Percentiles rank a stretch among this genome's conserved stretches.
phyloP scores from a whole-genome alignment of 495 filamentous ascomycete species.

The Massariosphaeria phaeospora region DNA sequence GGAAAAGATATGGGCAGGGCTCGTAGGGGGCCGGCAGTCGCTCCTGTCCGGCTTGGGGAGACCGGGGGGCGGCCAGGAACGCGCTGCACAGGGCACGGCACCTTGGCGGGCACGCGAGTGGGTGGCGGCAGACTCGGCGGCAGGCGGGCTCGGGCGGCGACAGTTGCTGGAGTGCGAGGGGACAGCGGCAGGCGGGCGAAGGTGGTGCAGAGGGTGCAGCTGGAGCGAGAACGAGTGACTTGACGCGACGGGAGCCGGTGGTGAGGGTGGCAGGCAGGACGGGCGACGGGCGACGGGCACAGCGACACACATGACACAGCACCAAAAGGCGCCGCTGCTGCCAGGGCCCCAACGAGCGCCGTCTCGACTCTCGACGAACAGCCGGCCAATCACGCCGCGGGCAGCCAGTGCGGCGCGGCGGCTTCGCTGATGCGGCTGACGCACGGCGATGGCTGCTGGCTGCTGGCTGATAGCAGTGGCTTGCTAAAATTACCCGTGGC shows the following conservation, averaged over 20 bases:
- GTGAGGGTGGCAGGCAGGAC: slow-evolving; percentile 4
- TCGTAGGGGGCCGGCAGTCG: slow-evolving; percentile 1
- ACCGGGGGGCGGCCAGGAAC: slow-evolving; percentile 14
- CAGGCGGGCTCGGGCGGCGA: not conserved
- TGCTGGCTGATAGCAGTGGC: too few relatives aligned
- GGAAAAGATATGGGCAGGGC: slow-evolving; percentile 1
- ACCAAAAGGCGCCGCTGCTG: slow-evolving; percentile 13
- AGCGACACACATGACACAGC: not conserved
- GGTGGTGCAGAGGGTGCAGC: too few relatives aligned
- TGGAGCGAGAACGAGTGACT: too few relatives aligned
- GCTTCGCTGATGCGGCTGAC: slow-evolving; percentile 1
- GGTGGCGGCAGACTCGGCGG: not conserved
- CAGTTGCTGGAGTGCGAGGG: not conserved
- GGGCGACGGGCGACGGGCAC: not conserved
- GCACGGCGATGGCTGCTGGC: not conserved
- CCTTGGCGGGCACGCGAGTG: slow-evolving; percentile 1
- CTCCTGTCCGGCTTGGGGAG: slow-evolving; percentile 17
- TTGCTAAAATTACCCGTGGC: slow-evolving; percentile 21
- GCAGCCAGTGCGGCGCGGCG: not conserved
- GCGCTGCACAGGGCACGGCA: slow-evolving; percentile 8
- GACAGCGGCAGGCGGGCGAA: not conserved
- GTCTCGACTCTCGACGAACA: slow-evolving; percentile 4
- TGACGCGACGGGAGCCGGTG: not conserved
- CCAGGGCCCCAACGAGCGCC: slow-evolving; percentile 3
- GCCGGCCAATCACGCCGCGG: slow-evolving; percentile 11